A percentile compares a stretch with the other conserved stretches of the same genome.
Conservation (phyloP, 2,329 filamentous ascomycete genomes). For the Cercospora zeae-maydis region DNA sequence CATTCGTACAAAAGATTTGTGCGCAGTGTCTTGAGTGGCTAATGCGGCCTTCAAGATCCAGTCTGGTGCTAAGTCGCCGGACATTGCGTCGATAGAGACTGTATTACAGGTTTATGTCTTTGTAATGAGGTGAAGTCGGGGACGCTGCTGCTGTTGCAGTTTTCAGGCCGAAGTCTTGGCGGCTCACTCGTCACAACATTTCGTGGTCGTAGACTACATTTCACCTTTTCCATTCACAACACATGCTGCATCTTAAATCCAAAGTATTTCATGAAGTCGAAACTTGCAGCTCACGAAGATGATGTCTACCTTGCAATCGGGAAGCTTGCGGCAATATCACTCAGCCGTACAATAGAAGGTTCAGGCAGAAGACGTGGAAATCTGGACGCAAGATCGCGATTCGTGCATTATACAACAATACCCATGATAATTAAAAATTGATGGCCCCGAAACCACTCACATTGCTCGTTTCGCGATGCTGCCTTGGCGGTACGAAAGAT, state of each 20-base stretch:
- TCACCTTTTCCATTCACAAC: not conserved
- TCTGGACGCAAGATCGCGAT: not conserved
- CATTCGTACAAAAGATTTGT: slow-evolving; percentile 22
- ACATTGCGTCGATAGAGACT: slow-evolving; percentile 18
- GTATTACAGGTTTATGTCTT: not conserved
- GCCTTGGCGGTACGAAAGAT: not conserved
- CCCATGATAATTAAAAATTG: not conserved
- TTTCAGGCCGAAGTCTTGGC: not conserved
- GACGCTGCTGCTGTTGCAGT: not conserved
- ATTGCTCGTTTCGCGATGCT: not conserved
- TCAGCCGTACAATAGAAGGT: not conserved
- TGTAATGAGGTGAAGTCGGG: not conserved
- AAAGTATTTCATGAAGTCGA: too few species aligned
- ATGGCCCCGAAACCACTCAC: not conserved
- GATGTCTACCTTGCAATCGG: not conserved
- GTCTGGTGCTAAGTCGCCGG: slow-evolving; percentile 30
- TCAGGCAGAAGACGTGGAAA: not conserved
- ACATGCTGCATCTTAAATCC: not conserved
- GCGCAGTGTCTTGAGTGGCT: slow-evolving; percentile 27
- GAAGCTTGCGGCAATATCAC: not conserved
- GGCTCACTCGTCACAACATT: not conserved
- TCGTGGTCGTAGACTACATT: not conserved
- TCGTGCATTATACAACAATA: not conserved
- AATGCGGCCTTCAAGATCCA: slow-evolving; percentile 34
- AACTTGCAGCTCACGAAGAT: not conserved